phyloP scores from a whole-genome alignment of 2,329 filamentous ascomycete genomes.

The Diaporthe aspalathi region DNA sequence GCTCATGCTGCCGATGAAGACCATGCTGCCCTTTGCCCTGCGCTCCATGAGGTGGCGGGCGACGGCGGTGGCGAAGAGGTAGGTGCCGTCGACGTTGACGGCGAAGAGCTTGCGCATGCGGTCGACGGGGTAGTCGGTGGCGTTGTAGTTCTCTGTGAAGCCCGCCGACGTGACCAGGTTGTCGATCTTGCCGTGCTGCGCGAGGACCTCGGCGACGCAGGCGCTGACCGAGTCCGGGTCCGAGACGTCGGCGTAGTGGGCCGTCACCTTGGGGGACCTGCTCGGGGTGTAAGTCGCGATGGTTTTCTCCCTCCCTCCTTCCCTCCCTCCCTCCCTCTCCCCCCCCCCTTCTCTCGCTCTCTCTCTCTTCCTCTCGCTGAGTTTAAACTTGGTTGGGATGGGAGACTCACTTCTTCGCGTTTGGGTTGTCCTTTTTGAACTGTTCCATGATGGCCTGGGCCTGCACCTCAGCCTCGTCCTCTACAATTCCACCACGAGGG shows the following conservation, averaged over 20 bases:
- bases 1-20: constrained; percentile 96
- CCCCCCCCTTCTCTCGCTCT: too few relatives aligned
- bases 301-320: too few relatives aligned
- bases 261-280: constrained; percentile 84
- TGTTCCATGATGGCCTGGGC: constrained; percentile 78
- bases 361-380: too few relatives aligned
- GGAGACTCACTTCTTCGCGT: constrained; percentile 72
- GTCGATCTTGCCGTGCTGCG: constrained; percentile 84
- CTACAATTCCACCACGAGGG: constrained; percentile 54
- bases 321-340: too few relatives aligned
- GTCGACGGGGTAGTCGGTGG: constrained; percentile 89
- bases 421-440: constrained; percentile 84
- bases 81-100: constrained; percentile 93
- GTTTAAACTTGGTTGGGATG: too few relatives aligned
- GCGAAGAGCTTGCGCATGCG: constrained; percentile 93
- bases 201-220: constrained; percentile 77
- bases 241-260: constrained; percentile 90
- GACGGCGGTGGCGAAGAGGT: constrained; percentile 85
- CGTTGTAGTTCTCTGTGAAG: constrained; percentile 96
- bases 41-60: constrained; percentile 90
- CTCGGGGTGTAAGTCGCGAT: background rate
- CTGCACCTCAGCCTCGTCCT: constrained; percentile 85
- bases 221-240: constrained; percentile 81
- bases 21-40: constrained; percentile 83
- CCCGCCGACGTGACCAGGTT: constrained; percentile 95